These are phyloP conservation scores for Metschnikowia santaceciliae DNA, from an alignment of 805 yeast species.

Conservation along the genomic window DNA sequence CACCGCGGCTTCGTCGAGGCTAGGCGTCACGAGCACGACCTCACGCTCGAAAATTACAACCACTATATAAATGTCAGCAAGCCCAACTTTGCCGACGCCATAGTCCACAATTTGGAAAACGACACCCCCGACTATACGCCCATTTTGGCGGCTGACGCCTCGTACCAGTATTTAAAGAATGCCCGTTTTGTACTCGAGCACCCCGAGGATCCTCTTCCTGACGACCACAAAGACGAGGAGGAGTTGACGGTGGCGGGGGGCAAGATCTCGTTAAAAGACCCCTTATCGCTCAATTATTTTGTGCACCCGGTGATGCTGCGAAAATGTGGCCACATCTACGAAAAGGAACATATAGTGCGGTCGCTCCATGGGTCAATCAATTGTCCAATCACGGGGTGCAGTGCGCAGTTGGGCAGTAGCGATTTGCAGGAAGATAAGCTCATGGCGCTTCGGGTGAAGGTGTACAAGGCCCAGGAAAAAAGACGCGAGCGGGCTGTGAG, in stretches of 20 bases:
- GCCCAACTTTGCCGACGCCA: constrained; percentile 14
- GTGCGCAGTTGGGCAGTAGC: constrained; percentile 24
- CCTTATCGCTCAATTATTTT: constrained; percentile 53
- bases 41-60: constrained; percentile 12
- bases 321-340: constrained; percentile 62
- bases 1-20: constrained; percentile 8
- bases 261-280: constrained; percentile 61
- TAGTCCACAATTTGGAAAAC: constrained; percentile 5
- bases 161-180: constrained; percentile 32
- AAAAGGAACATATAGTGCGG: constrained; percentile 40
- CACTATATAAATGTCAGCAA: constrained; percentile 4
- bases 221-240: constrained; percentile 53
- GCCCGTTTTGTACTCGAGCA: constrained; percentile 47
- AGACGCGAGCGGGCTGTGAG: constrained; percentile 7
- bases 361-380: constrained; percentile 23
- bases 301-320: constrained; percentile 52
- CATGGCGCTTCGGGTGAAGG: constrained; percentile 53
- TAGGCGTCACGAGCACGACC: constrained; percentile 11
- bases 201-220: constrained; percentile 64
- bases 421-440: constrained; percentile 47
- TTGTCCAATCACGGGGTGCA: constrained; percentile 65
- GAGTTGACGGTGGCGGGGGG: constrained; percentile 65
- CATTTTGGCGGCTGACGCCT: constrained; percentile 8
- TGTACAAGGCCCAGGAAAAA: constrained; percentile 22
- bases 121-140: background rate